phyloP scores from a whole-genome alignment of 768 basidiomycete genomes.

The Fomitopsis pulvina region DNA sequence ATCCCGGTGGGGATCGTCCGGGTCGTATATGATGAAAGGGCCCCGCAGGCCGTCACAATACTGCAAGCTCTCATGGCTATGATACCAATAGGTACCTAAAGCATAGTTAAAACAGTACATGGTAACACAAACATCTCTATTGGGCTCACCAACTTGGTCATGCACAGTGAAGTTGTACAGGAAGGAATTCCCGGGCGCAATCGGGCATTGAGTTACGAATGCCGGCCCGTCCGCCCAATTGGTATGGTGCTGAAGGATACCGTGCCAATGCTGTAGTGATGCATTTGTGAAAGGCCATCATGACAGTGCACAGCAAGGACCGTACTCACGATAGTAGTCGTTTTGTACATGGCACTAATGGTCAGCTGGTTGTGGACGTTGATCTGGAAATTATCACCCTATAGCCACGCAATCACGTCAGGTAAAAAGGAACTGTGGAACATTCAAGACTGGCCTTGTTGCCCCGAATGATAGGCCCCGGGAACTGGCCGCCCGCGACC shows the following conservation, averaged over 20 bases:
- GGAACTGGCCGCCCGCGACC: conserved; percentile 7
- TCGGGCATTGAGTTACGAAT: conserved; percentile 36
- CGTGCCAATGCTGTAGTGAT: conserved; percentile 34
- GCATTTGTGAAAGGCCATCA: not conserved
- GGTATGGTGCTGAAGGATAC: conserved; percentile 34
- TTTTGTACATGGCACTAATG: conserved; percentile 15
- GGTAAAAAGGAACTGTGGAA: no score
- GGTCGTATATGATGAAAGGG: conserved; percentile 24
- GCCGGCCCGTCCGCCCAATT: conserved; percentile 39
- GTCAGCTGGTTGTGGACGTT: conserved; percentile 13
- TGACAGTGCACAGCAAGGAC: not conserved
- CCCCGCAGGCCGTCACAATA: conserved; percentile 37
- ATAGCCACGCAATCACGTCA: not conserved
- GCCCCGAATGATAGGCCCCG: conserved; percentile 9
- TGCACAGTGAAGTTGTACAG: conserved; percentile 29
- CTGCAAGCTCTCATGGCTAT: conserved; percentile 34
- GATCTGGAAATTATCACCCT: conserved; percentile 18
- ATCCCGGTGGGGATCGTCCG: conserved; percentile 19
- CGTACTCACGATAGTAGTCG: conserved; percentile 11
- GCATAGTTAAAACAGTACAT: not conserved
- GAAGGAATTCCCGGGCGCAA: conserved; percentile 29
- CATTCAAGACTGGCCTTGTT: conserved; percentile 3
- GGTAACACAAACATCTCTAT: no score
- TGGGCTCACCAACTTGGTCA: conserved; percentile 17
- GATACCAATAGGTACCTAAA: conserved; percentile 31